Evolutionary conservation across 2,329 filamentous ascomycete genomes (phyloP), one percentile per base, ranked within the genome.

Genomic region (Claviceps digitariae): DNA sequence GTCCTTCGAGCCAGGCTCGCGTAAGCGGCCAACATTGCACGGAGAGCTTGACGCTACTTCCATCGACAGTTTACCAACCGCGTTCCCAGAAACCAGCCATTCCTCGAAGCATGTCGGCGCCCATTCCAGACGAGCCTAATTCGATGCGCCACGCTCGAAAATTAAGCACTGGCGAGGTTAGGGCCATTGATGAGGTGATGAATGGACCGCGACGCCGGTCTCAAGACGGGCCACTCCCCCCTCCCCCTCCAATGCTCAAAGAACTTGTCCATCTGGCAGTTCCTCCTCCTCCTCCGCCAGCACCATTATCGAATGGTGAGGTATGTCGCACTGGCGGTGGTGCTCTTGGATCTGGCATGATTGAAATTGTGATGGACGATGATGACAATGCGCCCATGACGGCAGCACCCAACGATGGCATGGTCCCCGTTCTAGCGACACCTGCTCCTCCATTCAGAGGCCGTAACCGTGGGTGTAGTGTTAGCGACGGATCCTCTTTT

Each of bases 281-380:
- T 25, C 80, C 80, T 1, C 81, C 81, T 1, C 80, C 81, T 0
- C 81, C 81, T 0, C 81, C 81, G 1, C 81, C 80, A 0, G 75
- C 78, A 1, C 81, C 81, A 1, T 65, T 82, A 4, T 76, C 76
- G 0, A 68, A 73, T 51, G 68, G 47, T 62, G 68, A 45, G 66
- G 69, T 36, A 60, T 64, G 69, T 2, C 67, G 69, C 8, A 62
- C 74, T 47, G 71, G 74, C n/a, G 36, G 36, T 56, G 72, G 75
- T 55, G 72, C 72, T 2, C 58, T 72, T 17, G 73, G 72, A 8
- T 75, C 77, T 0, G 79, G 76, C 4, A 76, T 80, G 61, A 83
- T 84, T 57, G 81, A 84, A 63, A 81, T 84, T 56, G 79, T 84
- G 50, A 81, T 82, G 75, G 80, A 84, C 57, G 78, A 81, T 2